A percentile compares a stretch with the other conserved stretches of the same genome.
Evolutionary conservation across 2,329 filamentous ascomycete genomes (phyloP).

Genomic region (Fusarium praegraminearum): DNA sequence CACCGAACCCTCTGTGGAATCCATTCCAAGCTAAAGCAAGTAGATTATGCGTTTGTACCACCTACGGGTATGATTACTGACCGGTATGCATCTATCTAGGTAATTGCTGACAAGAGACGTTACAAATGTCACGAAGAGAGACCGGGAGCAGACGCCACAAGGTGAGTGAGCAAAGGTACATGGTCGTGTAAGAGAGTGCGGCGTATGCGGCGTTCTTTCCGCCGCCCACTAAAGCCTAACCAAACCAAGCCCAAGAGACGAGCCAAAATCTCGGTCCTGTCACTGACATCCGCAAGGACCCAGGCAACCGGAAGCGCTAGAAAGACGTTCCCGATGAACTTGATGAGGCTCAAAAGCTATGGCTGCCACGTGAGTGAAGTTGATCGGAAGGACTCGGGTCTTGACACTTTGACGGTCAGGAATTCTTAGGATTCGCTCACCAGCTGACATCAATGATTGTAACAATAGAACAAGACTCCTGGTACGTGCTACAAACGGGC

Average conservation of each 20-base stretch:
- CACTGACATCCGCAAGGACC: constrained; percentile 12
- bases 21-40: background rate
- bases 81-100: constrained; percentile 3
- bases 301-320: constrained; percentile 21
- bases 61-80: constrained; percentile 19
- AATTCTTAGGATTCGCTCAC: constrained; percentile 14
- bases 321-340: constrained; percentile 8
- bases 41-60: constrained; percentile 2
- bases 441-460: constrained; percentile 10
- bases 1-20: background rate
- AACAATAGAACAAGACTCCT: background rate
- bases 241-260: constrained; percentile 15
- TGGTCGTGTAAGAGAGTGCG: constrained; percentile 4
- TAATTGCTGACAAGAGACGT: constrained; percentile 26
- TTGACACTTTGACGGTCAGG: background rate
- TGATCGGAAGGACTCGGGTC: constrained; percentile 44
- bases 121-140: constrained; percentile 43
- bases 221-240: constrained; percentile 15
- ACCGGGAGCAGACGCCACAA: constrained; percentile 33
- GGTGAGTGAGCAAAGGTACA: constrained; percentile 18
- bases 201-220: constrained; percentile 28
- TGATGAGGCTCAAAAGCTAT: constrained; percentile 27
- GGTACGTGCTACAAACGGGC: constrained; percentile 26
- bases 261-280: constrained; percentile 14
- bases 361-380: constrained; percentile 38